Evolutionary conservation across 2,329 filamentous ascomycete species (phyloP), one percentile per base, ranked within the genome.

Genomic region (Fusarium drepaniforme): DNA sequence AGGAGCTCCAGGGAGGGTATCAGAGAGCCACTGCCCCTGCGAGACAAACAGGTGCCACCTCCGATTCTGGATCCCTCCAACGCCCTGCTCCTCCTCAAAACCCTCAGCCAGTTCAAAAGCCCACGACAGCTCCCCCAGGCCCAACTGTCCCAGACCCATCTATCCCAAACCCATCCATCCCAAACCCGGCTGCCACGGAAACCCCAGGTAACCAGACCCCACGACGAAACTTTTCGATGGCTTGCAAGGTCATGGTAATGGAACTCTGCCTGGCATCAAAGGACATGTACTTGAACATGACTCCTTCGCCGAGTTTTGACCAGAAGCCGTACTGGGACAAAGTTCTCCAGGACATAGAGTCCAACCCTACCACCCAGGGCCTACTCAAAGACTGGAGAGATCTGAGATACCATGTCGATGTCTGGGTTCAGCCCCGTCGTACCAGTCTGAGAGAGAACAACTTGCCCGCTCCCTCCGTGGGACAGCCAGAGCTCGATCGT

Each of bases 351-450:
- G n/a, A 33, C 4, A 13, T 74, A 1, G 18, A 62, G 2, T 5
- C 16, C 4, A 35, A 21, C 4, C 3, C n/a, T 2, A n/a, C 16
- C 0, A 61, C 63, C 2, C 40, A 33, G 25, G 38, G 40, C 0
- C 68, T 62, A 2, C 64, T 74, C 3, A 53, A 35, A 0, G 28
- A 13, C 0, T 67, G 68, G 60, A 64, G 66, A 13, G 23, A 66
- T 0, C 12, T 69, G 0, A 60, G 67, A 18, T 18, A 25, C 1
- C 16, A 40, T 1, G 65, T 75, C 1, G 44, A 73, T 2, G 1
- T 1, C 3, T 77, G 75, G 76, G 76, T 67, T 3, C 21, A 57
- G 1, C 3, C 11, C 0, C 64, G 77, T 6, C 51, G 73, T 21
- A 18, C 57, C 0, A 28, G 16, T 1, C 23, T 78, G 11, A 33